A percentile compares a stretch with the other conserved stretches of the same genome.
Conservation (phyloP, 169 alveolate genomes). For the Eimeria sp. region DNA sequence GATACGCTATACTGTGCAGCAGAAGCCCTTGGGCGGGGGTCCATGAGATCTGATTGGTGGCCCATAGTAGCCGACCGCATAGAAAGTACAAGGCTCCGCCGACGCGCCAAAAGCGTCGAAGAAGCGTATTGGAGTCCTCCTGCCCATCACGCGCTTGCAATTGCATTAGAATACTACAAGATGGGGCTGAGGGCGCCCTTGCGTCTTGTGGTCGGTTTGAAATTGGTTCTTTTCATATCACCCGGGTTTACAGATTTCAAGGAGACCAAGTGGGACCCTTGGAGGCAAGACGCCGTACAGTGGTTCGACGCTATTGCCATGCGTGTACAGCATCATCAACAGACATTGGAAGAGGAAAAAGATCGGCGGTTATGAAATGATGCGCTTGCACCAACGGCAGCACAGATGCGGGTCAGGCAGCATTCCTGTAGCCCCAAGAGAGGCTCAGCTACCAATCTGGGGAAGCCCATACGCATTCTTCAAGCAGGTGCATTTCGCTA, state of each 20-base stretch:
- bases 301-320: too few relatives aligned
- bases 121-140: neutral
- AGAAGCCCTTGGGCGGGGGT: neutral
- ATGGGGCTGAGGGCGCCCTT: neutral
- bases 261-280: neutral
- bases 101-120: too few relatives aligned
- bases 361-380: neutral
- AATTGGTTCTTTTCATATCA: neutral
- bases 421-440: neutral
- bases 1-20: slow-evolving; percentile 31
- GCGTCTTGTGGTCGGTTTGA: neutral
- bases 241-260: neutral
- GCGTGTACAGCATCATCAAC: too few relatives aligned
- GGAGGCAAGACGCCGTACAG: neutral
- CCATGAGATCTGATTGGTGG: neutral
- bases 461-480: neutral
- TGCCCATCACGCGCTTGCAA: neutral
- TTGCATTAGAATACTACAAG: neutral
- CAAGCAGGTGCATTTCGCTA: neutral
- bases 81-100: neutral
- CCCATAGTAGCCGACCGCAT: neutral
- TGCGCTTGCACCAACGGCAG: neutral
- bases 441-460: neutral
- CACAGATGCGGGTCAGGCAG: neutral
- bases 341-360: neutral